These are phyloP conservation scores for Alectoria sarmentosa DNA, from an alignment of 495 filamentous ascomycete species.

Conservation along the genomic window DNA sequence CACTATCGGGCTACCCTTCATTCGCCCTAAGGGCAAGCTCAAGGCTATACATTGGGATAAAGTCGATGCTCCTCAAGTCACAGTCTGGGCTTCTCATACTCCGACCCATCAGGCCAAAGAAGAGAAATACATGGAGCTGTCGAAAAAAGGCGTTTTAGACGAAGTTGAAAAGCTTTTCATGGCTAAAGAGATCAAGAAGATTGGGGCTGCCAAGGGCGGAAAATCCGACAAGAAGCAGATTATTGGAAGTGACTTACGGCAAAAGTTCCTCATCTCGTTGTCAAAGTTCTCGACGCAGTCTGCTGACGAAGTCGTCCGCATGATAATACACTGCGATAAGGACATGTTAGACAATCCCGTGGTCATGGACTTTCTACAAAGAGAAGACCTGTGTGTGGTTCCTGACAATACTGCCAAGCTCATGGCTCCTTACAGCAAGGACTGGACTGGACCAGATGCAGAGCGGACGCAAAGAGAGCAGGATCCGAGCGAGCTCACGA, in stretches of 20 bases:
- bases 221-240: conserved; percentile 96
- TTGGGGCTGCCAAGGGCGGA: conserved; percentile 57
- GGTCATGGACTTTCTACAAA: conserved; percentile 96
- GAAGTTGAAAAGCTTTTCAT: conserved; percentile 96
- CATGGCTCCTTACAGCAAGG: conserved; percentile 90
- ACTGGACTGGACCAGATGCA: conserved; percentile 91
- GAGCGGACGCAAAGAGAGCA: conserved; percentile 72
- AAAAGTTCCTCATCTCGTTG: conserved; percentile 87
- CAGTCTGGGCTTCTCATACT: conserved; percentile 87
- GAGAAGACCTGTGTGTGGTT: conserved; percentile 84
- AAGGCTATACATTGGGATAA: conserved; percentile 99
- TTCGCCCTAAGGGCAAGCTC: conserved; percentile 95
- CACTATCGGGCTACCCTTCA: conserved; percentile 58
- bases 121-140: conserved; percentile 89
- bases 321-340: conserved; percentile 91
- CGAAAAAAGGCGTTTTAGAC: conserved; percentile 87
- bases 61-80: conserved; percentile 86
- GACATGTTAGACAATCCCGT: conserved; percentile 87
- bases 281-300: conserved; percentile 79
- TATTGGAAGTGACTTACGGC: conserved; percentile 84
- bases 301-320: conserved; percentile 76
- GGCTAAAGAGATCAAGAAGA: conserved; percentile 91
- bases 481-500: conserved; percentile 80
- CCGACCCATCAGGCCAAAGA: conserved; percentile 78
- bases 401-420: conserved; percentile 85